A percentile compares a stretch with the other conserved stretches of the same genome.
Conservation (phyloP, 805 yeast genomes). For the Zygosaccharomyces lentus region DNA sequence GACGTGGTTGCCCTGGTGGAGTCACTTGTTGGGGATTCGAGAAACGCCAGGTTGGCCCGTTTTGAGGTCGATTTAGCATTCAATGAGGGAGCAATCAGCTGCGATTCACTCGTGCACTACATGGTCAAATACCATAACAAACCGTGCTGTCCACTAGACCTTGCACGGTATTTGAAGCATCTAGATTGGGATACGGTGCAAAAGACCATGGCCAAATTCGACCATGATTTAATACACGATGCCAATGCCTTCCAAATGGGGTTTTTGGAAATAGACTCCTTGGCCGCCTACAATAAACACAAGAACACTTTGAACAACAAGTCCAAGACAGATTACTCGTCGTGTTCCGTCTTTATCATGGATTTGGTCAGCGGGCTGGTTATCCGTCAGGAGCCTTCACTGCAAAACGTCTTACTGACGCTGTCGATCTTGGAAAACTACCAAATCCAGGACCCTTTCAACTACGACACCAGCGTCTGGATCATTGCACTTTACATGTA, state of each 20-base stretch:
- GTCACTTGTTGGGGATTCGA: conserved; percentile 33
- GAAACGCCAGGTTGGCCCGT: conserved; percentile 55
- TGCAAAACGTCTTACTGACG: conserved; percentile 37
- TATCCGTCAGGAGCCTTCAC: conserved; percentile 17
- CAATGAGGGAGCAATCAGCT: conserved; percentile 17
- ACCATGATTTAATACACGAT: conserved; percentile 48
- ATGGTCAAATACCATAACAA: conserved; percentile 48
- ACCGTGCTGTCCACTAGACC: conserved; percentile 61
- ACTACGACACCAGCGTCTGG: conserved; percentile 70
- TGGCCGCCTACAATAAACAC: conserved; percentile 40
- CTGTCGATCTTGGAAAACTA: conserved; percentile 57
- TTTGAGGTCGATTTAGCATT: conserved; percentile 41
- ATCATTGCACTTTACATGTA: conserved; percentile 56
- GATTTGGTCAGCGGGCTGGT: conserved; percentile 44
- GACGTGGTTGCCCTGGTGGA: conserved; percentile 35
- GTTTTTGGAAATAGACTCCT: conserved; percentile 18
- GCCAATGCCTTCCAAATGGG: conserved; percentile 32
- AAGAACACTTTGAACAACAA: conserved; percentile 38
- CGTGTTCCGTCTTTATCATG: conserved; percentile 63
- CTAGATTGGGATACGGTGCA: conserved; percentile 24
- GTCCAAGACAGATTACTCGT: conserved; percentile 62
- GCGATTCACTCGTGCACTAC: conserved; percentile 39
- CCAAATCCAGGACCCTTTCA: conserved; percentile 55
- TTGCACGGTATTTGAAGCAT: conserved; percentile 37
- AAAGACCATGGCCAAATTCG: conserved; percentile 20